Percentiles rank a stretch among this genome's conserved stretches.
These are phyloP conservation scores for Lasiodiplodia sp. DNA, from an alignment of 2,329 filamentous ascomycete genomes.

Conservation along the genomic window DNA sequence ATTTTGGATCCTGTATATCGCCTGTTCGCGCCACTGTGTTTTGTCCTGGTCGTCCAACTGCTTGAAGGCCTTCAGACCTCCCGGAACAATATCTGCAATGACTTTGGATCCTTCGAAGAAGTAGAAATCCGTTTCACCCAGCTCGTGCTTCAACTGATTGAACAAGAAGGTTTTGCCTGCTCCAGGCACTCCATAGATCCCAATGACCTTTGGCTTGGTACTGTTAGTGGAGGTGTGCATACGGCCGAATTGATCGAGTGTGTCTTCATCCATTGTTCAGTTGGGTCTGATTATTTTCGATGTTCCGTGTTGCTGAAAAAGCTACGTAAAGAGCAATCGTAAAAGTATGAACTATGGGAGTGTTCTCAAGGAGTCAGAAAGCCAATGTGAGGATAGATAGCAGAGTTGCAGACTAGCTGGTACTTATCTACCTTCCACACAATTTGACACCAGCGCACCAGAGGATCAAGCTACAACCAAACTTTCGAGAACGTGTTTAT, in stretches of 20 bases:
- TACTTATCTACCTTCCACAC: not conserved
- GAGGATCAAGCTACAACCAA: no score
- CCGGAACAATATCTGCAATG: slow-evolving; percentile 53
- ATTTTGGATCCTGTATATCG: slow-evolving; percentile 50
- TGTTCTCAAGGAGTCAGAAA: not conserved
- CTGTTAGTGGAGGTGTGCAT: slow-evolving; percentile 40
- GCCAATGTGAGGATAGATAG: not conserved
- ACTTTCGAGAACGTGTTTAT: no score
- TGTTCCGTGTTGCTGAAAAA: not conserved
- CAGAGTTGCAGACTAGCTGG: not conserved
- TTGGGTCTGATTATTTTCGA: no score
- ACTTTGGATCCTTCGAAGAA: slow-evolving; percentile 63
- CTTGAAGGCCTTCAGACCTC: slow-evolving; percentile 60
- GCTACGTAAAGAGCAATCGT: not conserved
- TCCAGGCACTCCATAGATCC: slow-evolving; percentile 63
- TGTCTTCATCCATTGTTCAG: no score
- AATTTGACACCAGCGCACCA: not conserved
- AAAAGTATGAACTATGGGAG: not conserved
- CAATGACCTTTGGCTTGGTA: slow-evolving; percentile 44
- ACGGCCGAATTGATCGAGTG: not conserved
- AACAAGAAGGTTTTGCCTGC: slow-evolving; percentile 62
- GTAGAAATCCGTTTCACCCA: slow-evolving; percentile 47
- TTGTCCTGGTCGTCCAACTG: slow-evolving; percentile 44
- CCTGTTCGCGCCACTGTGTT: not conserved
- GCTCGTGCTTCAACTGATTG: slow-evolving; percentile 47